Evolutionary conservation across 1,284 basidiomycete genomes (phyloP).

Genomic region (Tylopilus sp.): DNA sequence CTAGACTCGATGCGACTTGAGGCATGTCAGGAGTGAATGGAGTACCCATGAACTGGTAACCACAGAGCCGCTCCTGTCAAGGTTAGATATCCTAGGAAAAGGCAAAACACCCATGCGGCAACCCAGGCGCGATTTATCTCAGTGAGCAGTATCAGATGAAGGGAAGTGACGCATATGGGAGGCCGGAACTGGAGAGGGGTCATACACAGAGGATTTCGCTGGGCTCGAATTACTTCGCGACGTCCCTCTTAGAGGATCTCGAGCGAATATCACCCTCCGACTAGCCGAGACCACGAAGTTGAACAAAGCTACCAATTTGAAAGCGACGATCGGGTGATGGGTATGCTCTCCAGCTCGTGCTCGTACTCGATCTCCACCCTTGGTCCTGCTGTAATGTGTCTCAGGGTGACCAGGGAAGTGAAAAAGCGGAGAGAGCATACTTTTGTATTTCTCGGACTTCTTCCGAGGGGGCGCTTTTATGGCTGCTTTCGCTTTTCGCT

Average conservation of each 20-base stretch:
- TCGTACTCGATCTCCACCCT: conserved; percentile 96
- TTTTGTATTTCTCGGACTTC: conserved; percentile 55
- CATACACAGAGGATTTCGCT: too few relatives aligned
- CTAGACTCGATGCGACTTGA: neutral
- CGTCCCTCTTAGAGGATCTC: neutral
- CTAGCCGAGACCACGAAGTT: neutral
- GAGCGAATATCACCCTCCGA: neutral
- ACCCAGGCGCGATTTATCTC: too few relatives aligned
- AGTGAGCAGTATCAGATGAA: too few relatives aligned
- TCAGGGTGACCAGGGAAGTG: conserved; percentile 16
- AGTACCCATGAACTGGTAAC: too few relatives aligned
- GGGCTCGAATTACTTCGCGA: too few relatives aligned
- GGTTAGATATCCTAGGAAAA: too few relatives aligned
- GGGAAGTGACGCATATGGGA: too few relatives aligned
- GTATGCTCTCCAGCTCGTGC: conserved; percentile 75
- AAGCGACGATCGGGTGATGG: conserved; percentile 53
- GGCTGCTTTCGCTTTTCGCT: conserved; percentile 57
- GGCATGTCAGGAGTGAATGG: neutral
- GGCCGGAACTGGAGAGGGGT: too few relatives aligned
- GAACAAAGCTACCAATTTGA: conserved; percentile 51
- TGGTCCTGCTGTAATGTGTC: conserved; percentile 53
- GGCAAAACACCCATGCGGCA: too few relatives aligned
- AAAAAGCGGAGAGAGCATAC: conserved; percentile 36
- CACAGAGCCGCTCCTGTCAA: too few relatives aligned
- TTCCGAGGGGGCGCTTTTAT: conserved; percentile 42